These are phyloP conservation scores for Globisporangium carolinianum DNA, from an alignment of 352 stramenopile genomes.

Conservation along the genomic window DNA sequence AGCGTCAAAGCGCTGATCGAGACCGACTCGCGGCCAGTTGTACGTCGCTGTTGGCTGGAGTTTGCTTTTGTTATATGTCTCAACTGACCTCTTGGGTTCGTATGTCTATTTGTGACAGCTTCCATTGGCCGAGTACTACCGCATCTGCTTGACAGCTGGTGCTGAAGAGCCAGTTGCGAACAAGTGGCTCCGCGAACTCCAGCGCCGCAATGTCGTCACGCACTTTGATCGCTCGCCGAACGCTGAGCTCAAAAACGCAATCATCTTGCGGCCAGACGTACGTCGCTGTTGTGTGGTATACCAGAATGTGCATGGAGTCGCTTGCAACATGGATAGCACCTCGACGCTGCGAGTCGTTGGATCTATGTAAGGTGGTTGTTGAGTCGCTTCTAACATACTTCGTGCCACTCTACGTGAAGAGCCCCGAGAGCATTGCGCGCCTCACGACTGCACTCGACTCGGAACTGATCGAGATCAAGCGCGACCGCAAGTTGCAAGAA, in stretches of 20 bases:
- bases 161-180: constrained; percentile 61
- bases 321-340: no score
- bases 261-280: constrained; percentile 69
- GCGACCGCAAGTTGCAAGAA: constrained; percentile 51
- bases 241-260: constrained; percentile 51
- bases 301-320: no score
- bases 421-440: constrained; percentile 58
- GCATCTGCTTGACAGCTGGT: constrained; percentile 62
- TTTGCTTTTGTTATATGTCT: background rate
- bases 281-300: constrained; percentile 1
- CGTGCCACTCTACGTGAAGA: constrained; percentile 17
- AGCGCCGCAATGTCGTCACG: constrained; percentile 66
- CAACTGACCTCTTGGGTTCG: background rate
- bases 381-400: no score
- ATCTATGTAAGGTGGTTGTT: no score
- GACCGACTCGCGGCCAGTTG: constrained; percentile 42
- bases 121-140: constrained; percentile 61
- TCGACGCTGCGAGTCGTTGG: no score
- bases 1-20: constrained; percentile 61
- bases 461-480: constrained; percentile 69
- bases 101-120: constrained; percentile 22
- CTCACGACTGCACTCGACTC: constrained; percentile 71
- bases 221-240: constrained; percentile 70
- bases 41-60: constrained; percentile 16
- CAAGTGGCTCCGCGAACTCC: constrained; percentile 72